Evolutionary conservation across 1,284 basidiomycete genomes (phyloP).

Genomic region (Athelia psychrophila): DNA sequence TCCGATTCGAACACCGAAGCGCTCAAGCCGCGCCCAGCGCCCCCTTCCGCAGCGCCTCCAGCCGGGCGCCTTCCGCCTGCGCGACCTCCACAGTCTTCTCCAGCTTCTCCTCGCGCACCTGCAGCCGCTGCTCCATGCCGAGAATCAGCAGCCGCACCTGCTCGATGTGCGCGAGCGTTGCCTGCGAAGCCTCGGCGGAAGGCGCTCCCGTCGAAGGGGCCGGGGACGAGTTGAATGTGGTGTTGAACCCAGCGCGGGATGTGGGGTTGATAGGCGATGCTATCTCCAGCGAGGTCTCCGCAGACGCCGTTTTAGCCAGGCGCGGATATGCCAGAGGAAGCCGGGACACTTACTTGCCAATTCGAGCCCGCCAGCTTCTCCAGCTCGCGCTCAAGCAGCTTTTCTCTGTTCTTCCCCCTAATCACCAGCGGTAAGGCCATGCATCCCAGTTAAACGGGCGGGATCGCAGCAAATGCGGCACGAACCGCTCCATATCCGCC

Average conservation of each 20-base stretch:
- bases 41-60: slow-evolving; percentile 44
- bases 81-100: slow-evolving; percentile 58
- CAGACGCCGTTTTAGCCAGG: too few relatives aligned
- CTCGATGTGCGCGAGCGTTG: slow-evolving; percentile 57
- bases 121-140: slow-evolving; percentile 74
- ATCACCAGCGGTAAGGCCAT: neutral
- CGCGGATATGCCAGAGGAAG: neutral
- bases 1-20: too few relatives aligned
- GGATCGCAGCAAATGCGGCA: slow-evolving; percentile 1
- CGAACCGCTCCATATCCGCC: slow-evolving; percentile 67
- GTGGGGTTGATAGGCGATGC: slow-evolving; percentile 14
- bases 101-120: slow-evolving; percentile 61
- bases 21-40: slow-evolving; percentile 13
- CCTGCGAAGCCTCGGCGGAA: slow-evolving; percentile 8
- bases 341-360: slow-evolving; percentile 46
- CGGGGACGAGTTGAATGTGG: slow-evolving; percentile 21
- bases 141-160: slow-evolving; percentile 67
- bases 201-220: slow-evolving; percentile 16
- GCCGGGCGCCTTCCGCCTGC: slow-evolving; percentile 52
- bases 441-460: slow-evolving; percentile 1
- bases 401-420: slow-evolving; percentile 61
- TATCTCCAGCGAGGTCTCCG: slow-evolving; percentile 56
- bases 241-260: slow-evolving; percentile 16
- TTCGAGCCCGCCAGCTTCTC: slow-evolving; percentile 66
- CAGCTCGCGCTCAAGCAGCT: slow-evolving; percentile 69